Base-by-base conservation (phyloP, 2,329 filamentous ascomycete genomes). In the Aspergillus niger region DNA sequence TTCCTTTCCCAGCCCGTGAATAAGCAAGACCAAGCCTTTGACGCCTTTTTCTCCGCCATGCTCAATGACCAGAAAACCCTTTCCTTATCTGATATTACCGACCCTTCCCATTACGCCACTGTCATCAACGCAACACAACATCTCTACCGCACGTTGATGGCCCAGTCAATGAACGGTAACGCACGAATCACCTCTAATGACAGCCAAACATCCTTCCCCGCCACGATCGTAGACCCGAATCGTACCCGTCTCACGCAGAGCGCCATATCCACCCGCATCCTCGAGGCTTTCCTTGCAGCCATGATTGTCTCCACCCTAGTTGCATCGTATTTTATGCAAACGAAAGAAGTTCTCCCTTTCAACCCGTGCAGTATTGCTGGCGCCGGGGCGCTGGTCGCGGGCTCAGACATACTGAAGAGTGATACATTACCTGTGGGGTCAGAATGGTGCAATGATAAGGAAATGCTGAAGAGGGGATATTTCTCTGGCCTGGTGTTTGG, bases 281-380 rank as follows among this genome's bases (percentile, higher is more conserved):
- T 70, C 0, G 63, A 66, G n/a, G 67, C 57, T 2, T 55, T 65
- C 5, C 57, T 70, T 7, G 62, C 50, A 4, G 48, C 55, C 5
- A 70, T 70, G 66, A 22, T 67, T 24, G 10, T 70, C 2, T 69
- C 60, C 32, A 62, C 63, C 10, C 15, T 63, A n/a, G 50, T 62
- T 5, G 57, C 63, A 13, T 55, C 58, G 3, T 60, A 24, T 7
- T 39, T 65, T 4, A 62, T 66, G 51, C 58, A 54, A 11, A 69
- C 65, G 3, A 61, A 63, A 22, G 26, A 61, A 11, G 52, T 72
- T 5, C 52, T 72, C 3, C 69, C 70, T 5, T 66, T 67, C 38
- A 70, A 71, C 36, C 70, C 70, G 13, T 64, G 60, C 44, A 72
- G 65, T 56, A 69, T 73, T 47, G 71, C 67, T 11, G 69, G 67